Evolutionary conservation across 352 stramenopile species (phyloP).

Genomic region (Phytopythium aichiense): DNA sequence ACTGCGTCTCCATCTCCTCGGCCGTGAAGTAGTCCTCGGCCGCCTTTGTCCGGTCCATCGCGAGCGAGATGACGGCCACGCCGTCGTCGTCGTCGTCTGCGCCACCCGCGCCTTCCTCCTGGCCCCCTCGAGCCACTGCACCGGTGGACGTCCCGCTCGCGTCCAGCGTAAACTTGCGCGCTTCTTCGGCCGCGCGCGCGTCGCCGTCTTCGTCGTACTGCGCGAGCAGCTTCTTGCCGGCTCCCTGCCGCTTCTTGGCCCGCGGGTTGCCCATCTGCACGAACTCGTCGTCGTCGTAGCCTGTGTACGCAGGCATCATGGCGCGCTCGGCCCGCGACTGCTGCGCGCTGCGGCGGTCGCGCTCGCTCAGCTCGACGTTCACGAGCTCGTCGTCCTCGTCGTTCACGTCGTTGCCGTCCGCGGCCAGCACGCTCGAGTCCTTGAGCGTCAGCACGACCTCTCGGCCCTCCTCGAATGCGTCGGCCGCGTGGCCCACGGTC

Average conservation of each 20-base stretch:
- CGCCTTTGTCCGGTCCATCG: slow-evolving; percentile 41
- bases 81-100: slow-evolving; percentile 28
- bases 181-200: slow-evolving; percentile 23
- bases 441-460: slow-evolving; percentile 94
- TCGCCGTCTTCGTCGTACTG: slow-evolving; percentile 91
- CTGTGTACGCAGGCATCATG: slow-evolving; percentile 87
- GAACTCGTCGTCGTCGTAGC: slow-evolving; percentile 97
- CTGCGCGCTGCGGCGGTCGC: slow-evolving; percentile 40
- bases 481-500: slow-evolving; percentile 86
- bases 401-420: slow-evolving; percentile 82
- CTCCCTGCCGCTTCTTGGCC: slow-evolving; percentile 28
- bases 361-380: slow-evolving; percentile 83
- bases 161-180: slow-evolving; percentile 61
- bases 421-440: slow-evolving; percentile 83
- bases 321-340: slow-evolving; percentile 45
- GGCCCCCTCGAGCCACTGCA: neutral
- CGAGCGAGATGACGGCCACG: slow-evolving; percentile 53
- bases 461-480: slow-evolving; percentile 86
- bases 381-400: slow-evolving; percentile 74
- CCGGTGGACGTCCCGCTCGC: slow-evolving; percentile 20
- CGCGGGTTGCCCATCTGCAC: slow-evolving; percentile 59
- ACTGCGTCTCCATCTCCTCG: slow-evolving; percentile 82
- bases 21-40: slow-evolving; percentile 82
- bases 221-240: slow-evolving; percentile 40
- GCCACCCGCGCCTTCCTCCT: neutral